Conservation (phyloP, 1,139 yeast genomes). For the Wickerhamomyces sp. region DNA sequence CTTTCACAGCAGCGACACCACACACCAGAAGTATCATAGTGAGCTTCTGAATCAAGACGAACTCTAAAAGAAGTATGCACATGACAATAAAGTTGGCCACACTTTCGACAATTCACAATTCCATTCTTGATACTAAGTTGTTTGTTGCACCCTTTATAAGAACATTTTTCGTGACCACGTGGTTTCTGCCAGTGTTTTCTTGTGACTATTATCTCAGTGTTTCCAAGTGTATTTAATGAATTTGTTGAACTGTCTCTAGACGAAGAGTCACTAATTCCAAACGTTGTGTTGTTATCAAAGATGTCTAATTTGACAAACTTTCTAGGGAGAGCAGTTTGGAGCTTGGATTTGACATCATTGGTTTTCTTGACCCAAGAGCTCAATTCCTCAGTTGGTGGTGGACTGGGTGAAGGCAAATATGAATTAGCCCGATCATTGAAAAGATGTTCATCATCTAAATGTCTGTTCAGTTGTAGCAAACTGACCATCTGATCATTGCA, state of each 20-base stretch:
- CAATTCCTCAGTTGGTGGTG: conserved; percentile 29
- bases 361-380: conserved; percentile 35
- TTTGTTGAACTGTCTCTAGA: conserved; percentile 16
- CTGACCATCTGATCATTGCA: conserved; percentile 59
- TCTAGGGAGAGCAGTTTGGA: conserved; percentile 23
- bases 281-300: conserved; percentile 23
- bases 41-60: conserved; percentile 41
- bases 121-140: conserved; percentile 45
- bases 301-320: conserved; percentile 29
- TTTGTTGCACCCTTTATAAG: conserved; percentile 34
- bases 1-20: conserved; percentile 68
- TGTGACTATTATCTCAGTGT: conserved; percentile 32
- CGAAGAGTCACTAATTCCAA: conserved; percentile 7
- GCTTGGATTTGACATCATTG: conserved; percentile 26
- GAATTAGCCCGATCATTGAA: conserved; percentile 12
- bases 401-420: background rate
- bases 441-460: conserved; percentile 65
- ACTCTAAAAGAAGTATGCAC: conserved; percentile 47
- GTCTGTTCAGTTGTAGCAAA: conserved; percentile 57
- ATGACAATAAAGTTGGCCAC: conserved; percentile 71
- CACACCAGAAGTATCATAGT: conserved; percentile 47
- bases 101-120: conserved; percentile 56
- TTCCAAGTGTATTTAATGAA: conserved; percentile 6
- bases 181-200: conserved; percentile 65
- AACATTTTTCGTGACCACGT: conserved; percentile 32